Evolutionary conservation across 225 moss, liverwort and hornwort genomes (phyloP), one percentile per base, ranked within the genome.

Genomic region (Climacium dendroides): DNA sequence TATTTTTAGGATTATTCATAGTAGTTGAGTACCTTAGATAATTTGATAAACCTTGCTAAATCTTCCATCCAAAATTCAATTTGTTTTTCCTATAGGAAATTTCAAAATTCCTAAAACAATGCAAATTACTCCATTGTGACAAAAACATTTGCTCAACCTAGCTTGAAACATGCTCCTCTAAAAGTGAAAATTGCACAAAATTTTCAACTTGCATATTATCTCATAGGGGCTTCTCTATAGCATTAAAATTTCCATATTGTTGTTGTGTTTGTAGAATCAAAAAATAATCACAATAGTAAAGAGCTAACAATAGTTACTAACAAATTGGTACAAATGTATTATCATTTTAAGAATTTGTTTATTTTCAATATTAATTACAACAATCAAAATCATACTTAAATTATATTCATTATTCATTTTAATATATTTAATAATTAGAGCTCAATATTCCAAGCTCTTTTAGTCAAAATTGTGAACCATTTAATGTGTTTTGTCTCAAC

Each of bases 171-270:
- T n/a, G n/a, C 2, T 37, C 23, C 0, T 67, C 23, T 15, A 26
- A 26, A 15, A 43, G 3, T 43, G 5, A 3, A 71, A 70, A 71
- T 41, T 43, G 8, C 9, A 26, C 15, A 71, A 71, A 71, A 15
- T 0, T 15, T 71, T 26, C 25, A 71, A 26, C 5, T 15, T 41
- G 8, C 4, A 71, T 2, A 26, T 1, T 1, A 43, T 26, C 0
- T 26, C 0, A 26, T 39, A 14, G 5, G 39, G 7, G 69, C 24
- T 22, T 37, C 0, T 37, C 4, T 20, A 67, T 19, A 8, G 14
- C 24, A 70, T 41, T 70, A 41, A 70, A 70, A 70, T 25, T 41
- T 41, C 8, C 8, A 39, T 39, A 24, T 24, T 39, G 4, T 23
- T 67, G 7, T 2, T 37, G 23, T 24, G 1, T 7, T 69, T 39